Evolutionary conservation across 1,284 basidiomycete genomes (phyloP).

Genomic region (Xerocomus cyaneibrunnescens): DNA sequence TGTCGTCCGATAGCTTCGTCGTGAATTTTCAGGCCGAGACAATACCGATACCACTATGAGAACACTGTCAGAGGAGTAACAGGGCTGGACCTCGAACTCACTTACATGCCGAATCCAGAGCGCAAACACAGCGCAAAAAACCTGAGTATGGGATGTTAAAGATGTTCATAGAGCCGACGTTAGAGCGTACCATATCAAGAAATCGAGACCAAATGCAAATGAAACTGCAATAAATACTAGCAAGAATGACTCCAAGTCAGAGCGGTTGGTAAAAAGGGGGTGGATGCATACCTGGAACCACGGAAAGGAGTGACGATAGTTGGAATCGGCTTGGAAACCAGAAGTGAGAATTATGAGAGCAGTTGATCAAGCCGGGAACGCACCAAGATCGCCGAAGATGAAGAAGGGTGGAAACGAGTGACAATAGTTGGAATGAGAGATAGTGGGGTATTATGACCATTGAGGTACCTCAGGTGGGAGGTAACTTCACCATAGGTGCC

Average conservation of each 20-base stretch:
- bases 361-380: neutral
- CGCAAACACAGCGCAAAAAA: neutral
- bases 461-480: conserved; percentile 6
- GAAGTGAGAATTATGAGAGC: neutral
- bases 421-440: conserved; percentile 18
- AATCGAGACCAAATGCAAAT: neutral
- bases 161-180: neutral
- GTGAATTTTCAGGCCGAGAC: conserved; percentile 17
- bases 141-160: neutral
- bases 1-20: conserved; percentile 5
- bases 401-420: conserved; percentile 12
- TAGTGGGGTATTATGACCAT: neutral
- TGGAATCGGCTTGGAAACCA: conserved; percentile 7
- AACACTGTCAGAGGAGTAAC: neutral
- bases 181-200: conserved; percentile 1
- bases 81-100: neutral
- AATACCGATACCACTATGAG: conserved; percentile 5
- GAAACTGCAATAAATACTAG: neutral
- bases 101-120: conserved; percentile 7
- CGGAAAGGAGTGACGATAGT: conserved; percentile 20
- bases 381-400: conserved; percentile 4
- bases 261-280: neutral
- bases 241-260: neutral
- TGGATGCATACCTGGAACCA: neutral
- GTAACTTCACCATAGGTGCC: conserved; percentile 7